Evolutionary conservation across 805 yeast genomes (phyloP).

Genomic region (Starmerella powellii): DNA sequence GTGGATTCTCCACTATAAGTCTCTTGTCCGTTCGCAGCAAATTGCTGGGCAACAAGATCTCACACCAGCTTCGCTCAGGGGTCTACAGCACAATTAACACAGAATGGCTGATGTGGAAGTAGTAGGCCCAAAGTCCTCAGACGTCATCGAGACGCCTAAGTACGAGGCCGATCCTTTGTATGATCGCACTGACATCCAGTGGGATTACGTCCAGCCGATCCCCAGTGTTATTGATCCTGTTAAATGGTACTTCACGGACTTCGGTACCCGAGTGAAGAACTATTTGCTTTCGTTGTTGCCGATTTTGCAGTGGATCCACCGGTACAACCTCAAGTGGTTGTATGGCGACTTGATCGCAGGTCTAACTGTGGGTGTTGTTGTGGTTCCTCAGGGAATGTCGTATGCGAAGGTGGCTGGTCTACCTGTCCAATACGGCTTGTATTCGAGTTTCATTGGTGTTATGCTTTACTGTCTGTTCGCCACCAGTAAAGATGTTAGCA

Average conservation of each 20-base stretch:
- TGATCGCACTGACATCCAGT: constrained; percentile 4
- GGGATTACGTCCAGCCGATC: constrained; percentile 13
- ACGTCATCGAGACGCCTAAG: not conserved
- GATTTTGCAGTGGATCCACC: constrained; percentile 67
- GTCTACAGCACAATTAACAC: no score
- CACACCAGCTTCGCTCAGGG: not conserved
- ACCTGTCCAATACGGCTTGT: constrained; percentile 72
- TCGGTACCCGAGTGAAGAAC: constrained; percentile 22
- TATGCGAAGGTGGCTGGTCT: constrained; percentile 80
- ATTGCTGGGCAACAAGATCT: no score
- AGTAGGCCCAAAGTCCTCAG: no score
- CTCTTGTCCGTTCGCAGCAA: no score
- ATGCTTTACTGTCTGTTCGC: constrained; percentile 82
- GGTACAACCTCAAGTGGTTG: constrained; percentile 71
- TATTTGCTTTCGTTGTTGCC: constrained; percentile 66
- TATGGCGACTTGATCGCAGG: constrained; percentile 82
- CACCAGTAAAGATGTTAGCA: constrained; percentile 87
- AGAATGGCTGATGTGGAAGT: no score
- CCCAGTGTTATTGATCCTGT: constrained; percentile 18
- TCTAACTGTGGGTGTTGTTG: constrained; percentile 80
- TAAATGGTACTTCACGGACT: constrained; percentile 14
- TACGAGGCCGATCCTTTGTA: constrained; percentile 7
- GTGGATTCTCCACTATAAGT: no score
- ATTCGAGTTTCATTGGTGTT: constrained; percentile 86
- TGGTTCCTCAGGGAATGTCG: constrained; percentile 94